Base-by-base conservation (phyloP, 352 stramenopile species). In the Aphanomyces stellatus region DNA sequence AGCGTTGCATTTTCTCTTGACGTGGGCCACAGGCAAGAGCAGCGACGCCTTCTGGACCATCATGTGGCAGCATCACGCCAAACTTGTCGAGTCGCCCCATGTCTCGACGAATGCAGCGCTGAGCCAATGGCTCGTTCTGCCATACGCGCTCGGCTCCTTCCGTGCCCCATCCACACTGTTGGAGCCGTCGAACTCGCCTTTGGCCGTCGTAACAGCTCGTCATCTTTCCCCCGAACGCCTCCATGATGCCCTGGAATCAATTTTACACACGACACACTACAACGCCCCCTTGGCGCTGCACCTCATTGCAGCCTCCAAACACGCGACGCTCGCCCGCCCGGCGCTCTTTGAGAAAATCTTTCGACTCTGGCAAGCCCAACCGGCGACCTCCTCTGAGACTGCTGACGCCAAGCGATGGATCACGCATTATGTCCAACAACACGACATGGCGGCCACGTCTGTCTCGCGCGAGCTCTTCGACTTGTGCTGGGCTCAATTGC, bases 31-130 rank as follows among this genome's bases (percentile, higher is more conserved):
- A 15, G 19, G 25, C 4, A 22, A 57, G 7, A 30, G 49, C 11
- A 30, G 49, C 49, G 15, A 33, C 7, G 30, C 60, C 3, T 67
- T 67, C n/a, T 67, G 41, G 24, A 5, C 15, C 15, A 30, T 30
- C 17, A 31, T 67, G n/a, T 67, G 60, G 60, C 40, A 19, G n/a
- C 33, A 65, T 34, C 57, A 65, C 24, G 34, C 41, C 57, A 25
- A 55, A 24, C 24, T 65, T 24, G 6, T 57, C 8, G 49, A 40
- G 35, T 25, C 15, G 6, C 22, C 15, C 28, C 11, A 48, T 1
- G 41, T 24, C 11, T 10, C 3, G 4, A 11, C 19, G 13, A 34
- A 64, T 28, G 33, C 24, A 2, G 56, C 51, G 56, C 43, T 67
- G 19, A 2, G 15, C 5, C 27, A 19, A 19, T 67, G 60, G 60